Evolutionary conservation across 208 protist genomes (phyloP), one percentile per base, ranked within the genome.

Genomic region (Angomonas ambiguus): DNA sequence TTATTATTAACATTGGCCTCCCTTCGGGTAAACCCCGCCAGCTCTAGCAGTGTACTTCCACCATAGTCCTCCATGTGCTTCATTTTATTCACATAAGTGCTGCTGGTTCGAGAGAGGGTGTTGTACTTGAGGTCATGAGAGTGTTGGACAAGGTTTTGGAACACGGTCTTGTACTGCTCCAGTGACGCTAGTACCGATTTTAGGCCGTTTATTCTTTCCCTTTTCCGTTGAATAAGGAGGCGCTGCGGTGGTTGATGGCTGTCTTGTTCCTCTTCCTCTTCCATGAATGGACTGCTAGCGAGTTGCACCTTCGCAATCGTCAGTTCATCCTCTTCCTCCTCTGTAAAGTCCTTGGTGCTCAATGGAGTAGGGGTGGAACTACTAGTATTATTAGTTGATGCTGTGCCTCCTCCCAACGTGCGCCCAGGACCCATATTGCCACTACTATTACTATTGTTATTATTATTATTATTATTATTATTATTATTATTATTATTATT

Each of bases 261-360:
- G 32, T 91, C 35, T 22, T 89, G 74, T 32, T 88, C 89, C 62
- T 92, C 77, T 20, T 95, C 85, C 0, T 73, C 66, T 25, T 79
- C 74, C 0, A 77, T 83, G 28, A 76, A 76, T 45, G 87, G 80
- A 65, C 88, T 91, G 67, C 82, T 91, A 49, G 89, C 79, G 4
- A 94, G 62, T 80, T 91, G 91, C 6, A 69, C 78, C 62, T 64
- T 58, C 18, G 75, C 77, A 41, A 92, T 32, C 34, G 80, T 69
- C 33, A 92, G 48, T 22, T 88, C 76, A 30, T 88, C 88, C 61
- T 91, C 76, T n/a, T 94, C 85, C 0, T 72, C 65, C 25, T 79
- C 74, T 0, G 78, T 82, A 8, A 94, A 57, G n/a, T n/a, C n/a
- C n/a, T n/a, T n/a, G n/a, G n/a, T n/a, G n/a, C n/a, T n/a, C n/a